Evolutionary conservation across 2,329 filamentous ascomycete genomes (phyloP).

Genomic region (Exophiala sp.): DNA sequence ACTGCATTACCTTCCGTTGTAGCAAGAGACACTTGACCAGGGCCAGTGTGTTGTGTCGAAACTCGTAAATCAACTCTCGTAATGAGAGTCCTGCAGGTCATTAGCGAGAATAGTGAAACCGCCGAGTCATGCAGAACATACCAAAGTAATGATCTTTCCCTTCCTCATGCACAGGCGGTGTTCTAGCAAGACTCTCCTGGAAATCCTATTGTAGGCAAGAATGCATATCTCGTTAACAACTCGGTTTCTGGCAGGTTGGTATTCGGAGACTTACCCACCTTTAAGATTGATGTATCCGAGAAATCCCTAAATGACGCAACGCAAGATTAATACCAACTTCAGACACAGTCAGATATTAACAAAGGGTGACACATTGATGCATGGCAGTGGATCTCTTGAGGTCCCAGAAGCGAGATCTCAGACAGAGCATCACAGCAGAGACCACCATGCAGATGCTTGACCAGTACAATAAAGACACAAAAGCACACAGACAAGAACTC

Average conservation of each 20-base stretch:
- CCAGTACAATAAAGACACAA: background rate
- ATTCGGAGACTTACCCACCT: slow-evolving; percentile 39
- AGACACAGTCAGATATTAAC: too few species aligned
- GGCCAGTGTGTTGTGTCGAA: slow-evolving; percentile 88
- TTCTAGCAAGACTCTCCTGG: slow-evolving; percentile 70
- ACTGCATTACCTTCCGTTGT: slow-evolving; percentile 71
- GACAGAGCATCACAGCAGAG: too few species aligned
- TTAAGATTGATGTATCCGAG: slow-evolving; percentile 79
- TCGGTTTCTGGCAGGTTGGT: background rate
- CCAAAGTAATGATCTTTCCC: slow-evolving; percentile 84
- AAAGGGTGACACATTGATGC: too few species aligned
- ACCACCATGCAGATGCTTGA: too few species aligned
- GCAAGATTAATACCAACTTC: background rate
- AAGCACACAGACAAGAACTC: slow-evolving; percentile 32
- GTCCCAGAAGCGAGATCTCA: too few species aligned
- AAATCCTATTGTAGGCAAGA: slow-evolving; percentile 54
- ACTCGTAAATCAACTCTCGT: slow-evolving; percentile 86
- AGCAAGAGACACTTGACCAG: slow-evolving; percentile 88
- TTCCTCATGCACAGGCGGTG: slow-evolving; percentile 57
- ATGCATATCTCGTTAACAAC: background rate
- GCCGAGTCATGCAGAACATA: slow-evolving; percentile 36
- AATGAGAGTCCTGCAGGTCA: slow-evolving; percentile 57
- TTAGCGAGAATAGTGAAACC: slow-evolving; percentile 12
- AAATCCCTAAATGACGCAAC: slow-evolving; percentile 58
- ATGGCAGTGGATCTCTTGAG: too few species aligned